A percentile compares a stretch with the other conserved stretches of the same genome.
Conservation (phyloP, 139 green algal species). For the Volvox reticuliferus region DNA sequence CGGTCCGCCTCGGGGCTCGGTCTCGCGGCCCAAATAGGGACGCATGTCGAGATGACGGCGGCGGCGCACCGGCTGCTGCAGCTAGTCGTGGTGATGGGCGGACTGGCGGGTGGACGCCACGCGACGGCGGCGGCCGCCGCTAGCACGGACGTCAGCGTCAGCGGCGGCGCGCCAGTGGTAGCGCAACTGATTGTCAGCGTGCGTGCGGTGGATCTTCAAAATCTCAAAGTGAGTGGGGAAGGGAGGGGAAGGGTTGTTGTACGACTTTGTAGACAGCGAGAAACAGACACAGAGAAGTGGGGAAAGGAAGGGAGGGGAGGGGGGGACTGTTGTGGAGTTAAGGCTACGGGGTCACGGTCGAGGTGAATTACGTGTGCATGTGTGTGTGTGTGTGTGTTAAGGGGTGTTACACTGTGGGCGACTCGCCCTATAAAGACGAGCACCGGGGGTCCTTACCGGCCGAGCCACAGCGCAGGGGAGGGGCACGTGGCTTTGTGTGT, state of each 20-base stretch:
- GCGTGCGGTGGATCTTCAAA: conserved; percentile 44
- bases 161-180: neutral
- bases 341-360: neutral
- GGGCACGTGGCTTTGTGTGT: too few relatives aligned
- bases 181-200: conserved; percentile 48
- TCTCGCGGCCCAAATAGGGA: neutral
- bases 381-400: too few relatives aligned
- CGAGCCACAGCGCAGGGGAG: too few relatives aligned
- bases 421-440: too few relatives aligned
- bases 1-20: neutral
- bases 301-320: too few relatives aligned
- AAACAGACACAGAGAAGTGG: too few relatives aligned
- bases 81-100: neutral
- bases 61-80: conserved; percentile 16
- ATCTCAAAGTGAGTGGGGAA: conserved; percentile 6
- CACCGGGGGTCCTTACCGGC: too few relatives aligned
- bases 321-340: neutral
- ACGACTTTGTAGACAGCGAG: too few relatives aligned
- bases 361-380: too few relatives aligned
- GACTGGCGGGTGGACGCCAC: neutral
- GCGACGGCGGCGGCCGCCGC: neutral
- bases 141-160: neutral
- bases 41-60: neutral
- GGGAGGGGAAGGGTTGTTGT: too few relatives aligned
- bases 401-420: too few relatives aligned